Percentiles rank a stretch among this genome's conserved stretches.
Conservation (phyloP, 2,329 filamentous ascomycete species). For the Clonostachys byssicola region DNA sequence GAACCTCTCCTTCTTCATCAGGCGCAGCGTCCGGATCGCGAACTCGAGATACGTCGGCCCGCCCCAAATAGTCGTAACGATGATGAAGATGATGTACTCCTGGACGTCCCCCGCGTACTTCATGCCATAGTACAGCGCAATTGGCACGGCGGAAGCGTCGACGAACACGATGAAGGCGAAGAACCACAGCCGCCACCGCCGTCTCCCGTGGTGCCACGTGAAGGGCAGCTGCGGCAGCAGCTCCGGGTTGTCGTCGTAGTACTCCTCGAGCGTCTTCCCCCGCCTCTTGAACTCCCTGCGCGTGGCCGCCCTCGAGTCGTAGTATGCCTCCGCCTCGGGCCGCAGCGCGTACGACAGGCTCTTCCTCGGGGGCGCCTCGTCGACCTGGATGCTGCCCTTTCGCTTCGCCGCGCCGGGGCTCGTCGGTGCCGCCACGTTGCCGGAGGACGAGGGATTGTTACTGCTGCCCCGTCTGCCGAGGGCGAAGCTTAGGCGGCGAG, state of each 20-base stretch:
- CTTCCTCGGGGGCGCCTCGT: slow-evolving; percentile 7
- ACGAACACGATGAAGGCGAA: slow-evolving; percentile 43
- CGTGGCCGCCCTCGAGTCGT: slow-evolving; percentile 31
- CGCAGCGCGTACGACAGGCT: slow-evolving; percentile 28
- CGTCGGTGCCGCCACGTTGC: background rate
- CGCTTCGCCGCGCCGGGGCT: background rate
- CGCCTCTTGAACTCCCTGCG: slow-evolving; percentile 25
- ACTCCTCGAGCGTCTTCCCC: slow-evolving; percentile 27
- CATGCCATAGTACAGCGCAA: slow-evolving; percentile 47
- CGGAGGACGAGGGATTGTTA: background rate
- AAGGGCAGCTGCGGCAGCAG: slow-evolving; percentile 33
- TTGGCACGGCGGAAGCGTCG: slow-evolving; percentile 36
- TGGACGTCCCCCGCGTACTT: slow-evolving; percentile 31
- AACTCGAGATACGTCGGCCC: slow-evolving; percentile 51
- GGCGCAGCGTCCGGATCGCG: slow-evolving; percentile 39
- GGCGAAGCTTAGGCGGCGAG: too few relatives aligned
- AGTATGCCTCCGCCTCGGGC: slow-evolving; percentile 26
- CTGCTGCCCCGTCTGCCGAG: too few relatives aligned
- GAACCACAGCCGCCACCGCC: slow-evolving; percentile 37
- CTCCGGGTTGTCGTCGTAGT: slow-evolving; percentile 30
- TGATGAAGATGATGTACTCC: slow-evolving; percentile 41
- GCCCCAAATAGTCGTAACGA: slow-evolving; percentile 51
- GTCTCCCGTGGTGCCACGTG: slow-evolving; percentile 32
- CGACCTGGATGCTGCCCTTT: background rate
- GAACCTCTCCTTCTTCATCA: slow-evolving; percentile 41